Conservation (phyloP, 2,329 filamentous ascomycete genomes). For the Mollisia scopiformis region DNA sequence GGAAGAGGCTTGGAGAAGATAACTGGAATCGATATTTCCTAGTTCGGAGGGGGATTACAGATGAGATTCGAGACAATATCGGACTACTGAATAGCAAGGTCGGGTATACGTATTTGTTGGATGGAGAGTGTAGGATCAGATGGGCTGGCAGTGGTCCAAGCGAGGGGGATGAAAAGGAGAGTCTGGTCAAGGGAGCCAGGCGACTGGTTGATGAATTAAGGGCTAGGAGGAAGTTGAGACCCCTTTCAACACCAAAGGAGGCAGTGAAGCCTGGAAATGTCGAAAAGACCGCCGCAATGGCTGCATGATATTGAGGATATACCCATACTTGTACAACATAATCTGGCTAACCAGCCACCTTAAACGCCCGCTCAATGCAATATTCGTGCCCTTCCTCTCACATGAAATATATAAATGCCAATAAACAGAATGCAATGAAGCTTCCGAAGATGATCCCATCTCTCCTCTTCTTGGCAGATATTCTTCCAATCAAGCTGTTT, state of each 20-base stretch:
- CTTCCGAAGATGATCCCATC: constrained; percentile 91
- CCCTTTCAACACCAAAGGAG: constrained; percentile 7
- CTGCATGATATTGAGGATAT: constrained; percentile 31
- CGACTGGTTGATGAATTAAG: constrained; percentile 61
- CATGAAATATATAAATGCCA: constrained; percentile 81
- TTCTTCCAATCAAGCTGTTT: constrained; percentile 88
- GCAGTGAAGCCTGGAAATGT: constrained; percentile 1
- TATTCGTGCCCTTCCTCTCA: constrained; percentile 42
- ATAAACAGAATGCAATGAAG: constrained; percentile 91
- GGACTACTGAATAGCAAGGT: constrained; percentile 86
- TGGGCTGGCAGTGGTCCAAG: constrained; percentile 86
- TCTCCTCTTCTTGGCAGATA: constrained; percentile 91
- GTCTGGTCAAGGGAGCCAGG: constrained; percentile 65
- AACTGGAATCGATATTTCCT: constrained; percentile 66
- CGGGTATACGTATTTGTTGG: constrained; percentile 84
- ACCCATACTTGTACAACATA: constrained; percentile 36
- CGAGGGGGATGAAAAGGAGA: constrained; percentile 66
- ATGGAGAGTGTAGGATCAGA: constrained; percentile 83
- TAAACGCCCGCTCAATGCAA: constrained; percentile 34
- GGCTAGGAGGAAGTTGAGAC: constrained; percentile 36
- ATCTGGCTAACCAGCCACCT: constrained; percentile 23
- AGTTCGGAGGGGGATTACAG: constrained; percentile 59
- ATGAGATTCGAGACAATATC: constrained; percentile 64
- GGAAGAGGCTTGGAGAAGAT: constrained; percentile 50
- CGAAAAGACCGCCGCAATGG: constrained; percentile 13